Evolutionary conservation across 2,329 filamentous ascomycete species (phyloP), one percentile per base, ranked within the genome.

Genomic region (Diaporthe aspalathi): DNA sequence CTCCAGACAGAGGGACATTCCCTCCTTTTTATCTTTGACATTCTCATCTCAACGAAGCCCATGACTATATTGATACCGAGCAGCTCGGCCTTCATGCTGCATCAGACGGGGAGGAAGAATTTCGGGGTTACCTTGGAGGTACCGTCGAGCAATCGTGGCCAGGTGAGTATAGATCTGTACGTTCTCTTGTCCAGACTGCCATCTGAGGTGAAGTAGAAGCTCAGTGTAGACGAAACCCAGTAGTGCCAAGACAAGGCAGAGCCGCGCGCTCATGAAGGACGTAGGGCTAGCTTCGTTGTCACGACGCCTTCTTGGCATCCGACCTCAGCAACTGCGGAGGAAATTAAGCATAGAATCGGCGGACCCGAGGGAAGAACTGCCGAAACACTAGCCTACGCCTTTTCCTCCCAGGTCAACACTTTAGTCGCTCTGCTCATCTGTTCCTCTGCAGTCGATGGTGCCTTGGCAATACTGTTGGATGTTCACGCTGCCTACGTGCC

Each of bases 381-480:
- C 57, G 40, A 63, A 63, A 63, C 57, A 63, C 57, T 63, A 63
- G 57, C 56, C 3, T 45, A 24, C n/a, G n/a, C n/a, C 56, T 45
- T 8, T 12, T 38, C 12, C 1, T 40, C 24, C 17, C 38, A 38
- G n/a, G 12, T 22, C 29, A 20, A 11, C 6, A 14, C n/a, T 43
- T 22, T 43, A 45, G 38, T 5, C 17, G 22, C 45, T 14, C 11
- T 45, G 24, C n/a, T 27, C 38, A 45, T 45, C 56, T 16, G 38
- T 5, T 29, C 38, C 9, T 45, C 5, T 16, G 38, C 29, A 62
- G 22, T 4, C 14, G 38, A 29, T 38, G 56, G 29, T 60, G 9
- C 9, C 56, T 60, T 45, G 56, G 56, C 56, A 60, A 8, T 3
- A 3, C 14, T 24, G 8, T 12, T 6, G 7, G 22, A 38, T 5